Percentiles rank a stretch among this genome's conserved stretches.
Conservation (phyloP, 2,329 filamentous ascomycete genomes). For the Dothiorella sarmentorum region DNA sequence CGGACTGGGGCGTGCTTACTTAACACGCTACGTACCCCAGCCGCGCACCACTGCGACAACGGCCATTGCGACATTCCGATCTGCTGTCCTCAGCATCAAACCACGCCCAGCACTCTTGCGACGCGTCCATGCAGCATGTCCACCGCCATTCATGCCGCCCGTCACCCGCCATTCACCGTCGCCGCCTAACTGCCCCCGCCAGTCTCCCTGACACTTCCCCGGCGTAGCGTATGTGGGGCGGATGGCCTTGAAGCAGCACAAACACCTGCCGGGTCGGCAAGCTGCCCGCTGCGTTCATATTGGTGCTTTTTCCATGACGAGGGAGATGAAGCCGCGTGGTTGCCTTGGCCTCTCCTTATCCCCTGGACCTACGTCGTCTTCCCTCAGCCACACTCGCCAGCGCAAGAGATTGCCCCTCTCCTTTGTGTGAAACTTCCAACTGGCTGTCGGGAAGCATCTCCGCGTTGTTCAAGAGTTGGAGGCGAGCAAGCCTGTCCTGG, state of each 20-base stretch:
- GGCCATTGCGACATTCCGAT: conserved; percentile 11
- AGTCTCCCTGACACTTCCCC: conserved; percentile 15
- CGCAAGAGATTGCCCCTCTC: not conserved
- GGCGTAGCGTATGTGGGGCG: conserved; percentile 15
- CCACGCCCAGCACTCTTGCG: too few relatives aligned
- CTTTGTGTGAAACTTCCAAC: too few relatives aligned
- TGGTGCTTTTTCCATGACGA: not conserved
- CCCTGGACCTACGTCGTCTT: not conserved
- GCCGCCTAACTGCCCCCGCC: conserved; percentile 1
- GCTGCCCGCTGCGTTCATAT: not conserved
- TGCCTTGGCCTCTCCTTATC: not conserved
- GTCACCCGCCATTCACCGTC: not conserved
- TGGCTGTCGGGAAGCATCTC: too few relatives aligned
- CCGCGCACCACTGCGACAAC: conserved; percentile 8
- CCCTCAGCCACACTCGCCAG: not conserved
- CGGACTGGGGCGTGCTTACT: not conserved
- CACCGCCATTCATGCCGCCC: not conserved
- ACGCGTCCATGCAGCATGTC: not conserved
- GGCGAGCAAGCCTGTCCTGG: not conserved
- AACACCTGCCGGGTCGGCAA: not conserved
- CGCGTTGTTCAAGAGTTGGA: not conserved
- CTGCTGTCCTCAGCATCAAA: not conserved
- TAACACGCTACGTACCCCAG: not conserved
- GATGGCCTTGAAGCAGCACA: conserved; percentile 15
- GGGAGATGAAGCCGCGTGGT: conserved; percentile 9